These are phyloP conservation scores for Evernia prunastri DNA, from an alignment of 495 filamentous ascomycete species.

Conservation along the genomic window DNA sequence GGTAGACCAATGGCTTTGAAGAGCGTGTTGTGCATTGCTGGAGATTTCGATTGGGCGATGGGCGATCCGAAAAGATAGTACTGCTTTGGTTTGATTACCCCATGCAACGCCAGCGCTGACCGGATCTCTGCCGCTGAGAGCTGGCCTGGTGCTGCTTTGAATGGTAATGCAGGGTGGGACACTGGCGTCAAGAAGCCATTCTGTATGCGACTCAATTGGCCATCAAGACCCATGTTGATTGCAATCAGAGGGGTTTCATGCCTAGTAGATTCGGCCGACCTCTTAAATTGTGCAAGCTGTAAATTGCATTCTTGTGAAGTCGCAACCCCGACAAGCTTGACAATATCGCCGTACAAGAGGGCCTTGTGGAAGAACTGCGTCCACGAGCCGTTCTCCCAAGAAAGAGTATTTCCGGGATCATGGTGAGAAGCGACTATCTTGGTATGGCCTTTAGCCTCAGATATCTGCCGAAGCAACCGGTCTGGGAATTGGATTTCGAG, in stretches of 20 bases:
- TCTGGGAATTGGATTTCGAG: constrained; percentile 85
- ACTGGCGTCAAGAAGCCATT: constrained; percentile 96
- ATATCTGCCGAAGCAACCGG: constrained; percentile 58
- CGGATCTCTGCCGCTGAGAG: constrained; percentile 88
- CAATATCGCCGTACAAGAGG: constrained; percentile 77
- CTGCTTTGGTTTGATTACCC: constrained; percentile 66
- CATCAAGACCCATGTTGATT: constrained; percentile 88
- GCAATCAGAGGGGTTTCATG: constrained; percentile 81
- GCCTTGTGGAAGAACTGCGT: constrained; percentile 79
- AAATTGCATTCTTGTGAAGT: constrained; percentile 76
- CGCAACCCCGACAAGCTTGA: constrained; percentile 90
- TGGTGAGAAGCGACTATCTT: constrained; percentile 94
- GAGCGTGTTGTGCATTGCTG: constrained; percentile 81
- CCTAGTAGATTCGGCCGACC: constrained; percentile 57
- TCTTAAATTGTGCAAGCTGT: constrained; percentile 74
- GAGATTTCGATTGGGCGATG: constrained; percentile 71
- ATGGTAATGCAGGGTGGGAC: constrained; percentile 78
- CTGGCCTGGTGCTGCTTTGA: constrained; percentile 92
- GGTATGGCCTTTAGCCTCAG: constrained; percentile 60
- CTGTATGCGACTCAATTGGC: constrained; percentile 82
- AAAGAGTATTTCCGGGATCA: constrained; percentile 70
- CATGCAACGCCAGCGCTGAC: constrained; percentile 65
- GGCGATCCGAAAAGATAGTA: constrained; percentile 88
- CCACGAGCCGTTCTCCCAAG: constrained; percentile 88
- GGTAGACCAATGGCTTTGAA: constrained; percentile 77